Percentiles rank a stretch among this genome's conserved stretches.
Evolutionary conservation across 345 rosid species (phyloP).

Genomic region (Carallia pectinifolia): DNA sequence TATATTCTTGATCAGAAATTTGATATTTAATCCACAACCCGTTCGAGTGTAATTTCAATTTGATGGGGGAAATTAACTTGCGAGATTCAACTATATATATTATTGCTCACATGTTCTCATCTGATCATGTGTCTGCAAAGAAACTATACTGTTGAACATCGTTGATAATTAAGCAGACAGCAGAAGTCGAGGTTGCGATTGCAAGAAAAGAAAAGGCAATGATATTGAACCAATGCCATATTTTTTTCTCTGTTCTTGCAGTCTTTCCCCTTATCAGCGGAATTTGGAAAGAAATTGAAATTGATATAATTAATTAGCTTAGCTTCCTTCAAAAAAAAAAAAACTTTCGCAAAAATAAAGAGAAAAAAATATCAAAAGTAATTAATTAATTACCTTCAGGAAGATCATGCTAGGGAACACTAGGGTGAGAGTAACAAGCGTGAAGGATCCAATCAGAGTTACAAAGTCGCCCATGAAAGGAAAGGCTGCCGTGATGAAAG

Average conservation of each 20-base stretch:
- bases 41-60: no score
- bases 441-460: constrained; percentile 31
- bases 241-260: constrained; percentile 17
- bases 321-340: no score
- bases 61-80: no score
- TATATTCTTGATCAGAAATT: no score
- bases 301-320: no score
- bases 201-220: constrained; percentile 17
- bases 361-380: no score
- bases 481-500: constrained; percentile 29
- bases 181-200: constrained; percentile 22
- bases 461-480: constrained; percentile 41
- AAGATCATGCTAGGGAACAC: constrained; percentile 31
- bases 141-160: constrained; percentile 19
- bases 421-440: constrained; percentile 32
- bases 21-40: no score
- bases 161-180: constrained; percentile 18
- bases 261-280: constrained; percentile 22
- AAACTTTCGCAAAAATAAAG: no score
- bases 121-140: constrained; percentile 19
- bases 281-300: neutral
- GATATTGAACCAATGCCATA: constrained; percentile 34
- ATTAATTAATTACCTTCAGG: constrained; percentile 22
- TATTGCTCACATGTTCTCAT: constrained; percentile 1
- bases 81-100: no score